Evolutionary conservation across 352 stramenopile species (phyloP), one percentile per base, ranked within the genome.

Genomic region (Phytopythium chamaehyphon): DNA sequence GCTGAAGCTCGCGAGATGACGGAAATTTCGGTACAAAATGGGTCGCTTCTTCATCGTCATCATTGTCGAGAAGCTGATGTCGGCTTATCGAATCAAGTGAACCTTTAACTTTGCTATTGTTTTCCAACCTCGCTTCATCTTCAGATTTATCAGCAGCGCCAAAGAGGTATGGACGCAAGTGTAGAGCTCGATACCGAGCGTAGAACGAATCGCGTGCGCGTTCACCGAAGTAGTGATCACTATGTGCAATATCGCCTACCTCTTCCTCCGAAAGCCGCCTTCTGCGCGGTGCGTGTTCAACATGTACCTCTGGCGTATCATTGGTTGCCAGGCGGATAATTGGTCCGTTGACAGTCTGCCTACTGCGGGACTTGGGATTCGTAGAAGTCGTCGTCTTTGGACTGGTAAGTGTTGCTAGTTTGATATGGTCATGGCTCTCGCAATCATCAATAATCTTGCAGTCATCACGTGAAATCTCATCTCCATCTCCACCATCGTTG

Each of bases 111-210:
- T 16, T 16, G 43, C 22, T 38, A 1, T 36, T 26, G 9, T 5
- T 6, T 12, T 5, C 24, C 8, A 5, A 8, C 3, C 9, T n/a
- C 12, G 8, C n/a, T 18, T 38, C 31, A 15, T 50, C 16, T 16
- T 44, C 19, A 2, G 22, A 48, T 8, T 45, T 21, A 7, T 54
- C 31, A 3, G 57, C 49, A 11, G 73, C 69, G 18, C 85, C 64
- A 33, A 86, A 90, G 21, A 90, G 49, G 54, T 86, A 88, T 18
- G 76, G 76, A n/a, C 77, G 71, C 0, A 69, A 76, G 44, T 83
- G 72, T 35, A 92, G 26, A 31, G 84, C 64, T 1, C 62, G 68
- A 58, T 92, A 92, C 52, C 76, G 64, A 6, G 61, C 61, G 51
- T 79, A 92, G 54, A 92, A 92, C 12, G 66, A 47, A 9, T 64